Conservation (phyloP, 148 eudicot genomes). For the Persicaria maculosa region DNA sequence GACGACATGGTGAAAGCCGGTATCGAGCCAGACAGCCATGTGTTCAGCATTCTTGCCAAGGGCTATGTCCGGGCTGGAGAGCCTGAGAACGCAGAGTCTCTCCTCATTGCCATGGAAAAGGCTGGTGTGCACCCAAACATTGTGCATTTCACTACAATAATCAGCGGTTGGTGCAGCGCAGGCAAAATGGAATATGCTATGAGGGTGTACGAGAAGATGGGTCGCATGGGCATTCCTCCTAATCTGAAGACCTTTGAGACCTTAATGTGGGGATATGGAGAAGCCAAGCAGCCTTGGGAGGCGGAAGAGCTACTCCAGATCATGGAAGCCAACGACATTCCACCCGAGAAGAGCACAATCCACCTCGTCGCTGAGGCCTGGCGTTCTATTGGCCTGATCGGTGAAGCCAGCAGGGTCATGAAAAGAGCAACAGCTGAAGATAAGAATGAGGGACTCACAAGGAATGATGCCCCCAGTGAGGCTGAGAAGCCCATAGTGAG, state of each 20-base stretch:
- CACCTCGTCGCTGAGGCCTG: conserved; percentile 48
- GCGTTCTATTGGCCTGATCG: conserved; percentile 36
- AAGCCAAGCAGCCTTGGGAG: conserved; percentile 69
- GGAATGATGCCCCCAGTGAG: background rate
- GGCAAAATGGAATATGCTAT: conserved; percentile 60
- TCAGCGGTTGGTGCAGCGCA: conserved; percentile 63
- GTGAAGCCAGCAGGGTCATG: conserved; percentile 21
- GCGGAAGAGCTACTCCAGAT: conserved; percentile 52
- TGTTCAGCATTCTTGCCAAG: conserved; percentile 74
- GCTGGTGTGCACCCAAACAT: conserved; percentile 47
- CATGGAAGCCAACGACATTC: conserved; percentile 43
- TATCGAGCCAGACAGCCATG: conserved; percentile 57
- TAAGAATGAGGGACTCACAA: background rate
- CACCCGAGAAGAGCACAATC: conserved; percentile 48
- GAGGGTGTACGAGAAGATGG: conserved; percentile 47
- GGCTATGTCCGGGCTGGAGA: conserved; percentile 54
- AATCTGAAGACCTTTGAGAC: conserved; percentile 76
- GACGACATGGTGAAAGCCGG: conserved; percentile 74
- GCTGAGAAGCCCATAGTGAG: background rate
- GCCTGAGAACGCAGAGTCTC: conserved; percentile 68
- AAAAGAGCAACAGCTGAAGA: background rate
- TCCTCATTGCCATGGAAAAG: conserved; percentile 41
- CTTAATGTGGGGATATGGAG: conserved; percentile 61
- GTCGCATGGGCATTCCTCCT: conserved; percentile 45
- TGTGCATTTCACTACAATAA: conserved; percentile 69